Evolutionary conservation across 371 early-diverging fungal genomes (phyloP).

Genomic region (Mortierella sp.): DNA sequence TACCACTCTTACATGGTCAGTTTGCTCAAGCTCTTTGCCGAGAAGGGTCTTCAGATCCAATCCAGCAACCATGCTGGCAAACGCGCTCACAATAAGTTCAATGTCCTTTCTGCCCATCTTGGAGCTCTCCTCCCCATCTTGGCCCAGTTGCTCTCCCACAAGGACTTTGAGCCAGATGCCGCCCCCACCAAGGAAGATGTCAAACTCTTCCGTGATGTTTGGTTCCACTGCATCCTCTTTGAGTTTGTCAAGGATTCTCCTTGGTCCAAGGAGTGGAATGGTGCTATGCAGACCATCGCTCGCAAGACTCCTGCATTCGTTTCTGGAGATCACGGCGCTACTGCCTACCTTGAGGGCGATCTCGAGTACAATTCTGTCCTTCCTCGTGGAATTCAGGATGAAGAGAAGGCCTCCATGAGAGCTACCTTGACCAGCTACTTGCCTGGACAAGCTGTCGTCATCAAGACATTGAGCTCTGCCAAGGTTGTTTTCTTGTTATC

Average conservation of each 20-base stretch:
- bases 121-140: slow-evolving; percentile 78
- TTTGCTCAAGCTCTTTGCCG: slow-evolving; percentile 74
- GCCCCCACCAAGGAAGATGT: slow-evolving; percentile 76
- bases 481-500: slow-evolving; percentile 87
- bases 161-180: slow-evolving; percentile 72
- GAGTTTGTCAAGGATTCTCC: slow-evolving; percentile 81
- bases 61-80: slow-evolving; percentile 64
- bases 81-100: slow-evolving; percentile 61
- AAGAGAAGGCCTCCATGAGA: slow-evolving; percentile 57
- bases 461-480: slow-evolving; percentile 78
- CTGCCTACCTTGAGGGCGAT: slow-evolving; percentile 88
- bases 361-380: slow-evolving; percentile 90
- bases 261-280: slow-evolving; percentile 85
- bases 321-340: slow-evolving; percentile 69
- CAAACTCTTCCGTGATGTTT: slow-evolving; percentile 85
- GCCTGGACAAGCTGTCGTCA: slow-evolving; percentile 66
- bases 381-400: slow-evolving; percentile 76
- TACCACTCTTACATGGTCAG: slow-evolving; percentile 69
- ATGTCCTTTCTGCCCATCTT: slow-evolving; percentile 67
- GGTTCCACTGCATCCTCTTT: slow-evolving; percentile 89
- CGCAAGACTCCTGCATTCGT: slow-evolving; percentile 89
- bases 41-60: slow-evolving; percentile 78
- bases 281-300: slow-evolving; percentile 78
- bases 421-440: slow-evolving; percentile 58
- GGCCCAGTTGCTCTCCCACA: slow-evolving; percentile 69